Base-by-base conservation (phyloP, 441 rosid species). In the Capsella rubella region DNA sequence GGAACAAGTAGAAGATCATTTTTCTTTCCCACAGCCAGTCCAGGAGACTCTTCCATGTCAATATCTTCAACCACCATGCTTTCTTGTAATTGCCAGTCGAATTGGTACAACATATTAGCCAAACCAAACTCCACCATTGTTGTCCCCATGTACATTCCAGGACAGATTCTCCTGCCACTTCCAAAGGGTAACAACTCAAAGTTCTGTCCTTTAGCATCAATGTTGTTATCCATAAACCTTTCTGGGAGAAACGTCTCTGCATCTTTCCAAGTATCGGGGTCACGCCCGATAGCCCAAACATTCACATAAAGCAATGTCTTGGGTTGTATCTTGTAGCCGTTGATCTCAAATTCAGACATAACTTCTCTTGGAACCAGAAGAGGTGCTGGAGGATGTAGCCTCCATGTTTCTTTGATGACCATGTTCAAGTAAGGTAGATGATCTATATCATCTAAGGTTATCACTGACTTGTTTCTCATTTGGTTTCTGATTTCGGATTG, bases 151-250 rank as follows among this genome's bases (percentile, higher is more conserved):
- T 73, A 50, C 0, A 78, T 57, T 7, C 56, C 93, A 0, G 89
- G 90, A 75, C 91, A 88, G 4, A 61, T 64, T 76, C 89, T 84
- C 64, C 95, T 58, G 0, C 95, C 95, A 0, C 69, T 64, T 5
- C 89, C 90, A 70, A 86, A 82, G 1, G 91, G 83, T 64, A 88
- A 59, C 13, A 74, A 31, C 86, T 87, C 89, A 14, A 87, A 90
- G 29, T 72, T 16, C 8, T 84, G 86, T 37, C 94, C 94, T 67
- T 72, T 90, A 28, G 63, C 84, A 47, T 87, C 88, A 6, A 85
- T 15, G 3, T 79, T 50, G 68, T 70, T 79, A 18, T 84, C 82
- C 6, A 39, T 8, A 67, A 90, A 90, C 68, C 97, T 82, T 31
- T 87, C 91, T 0, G 94, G 92, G 1, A 50, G n/a, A 73, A 86